Conservation (phyloP, 176 grass and related monocot species). For the Phyllostachys edulis region DNA sequence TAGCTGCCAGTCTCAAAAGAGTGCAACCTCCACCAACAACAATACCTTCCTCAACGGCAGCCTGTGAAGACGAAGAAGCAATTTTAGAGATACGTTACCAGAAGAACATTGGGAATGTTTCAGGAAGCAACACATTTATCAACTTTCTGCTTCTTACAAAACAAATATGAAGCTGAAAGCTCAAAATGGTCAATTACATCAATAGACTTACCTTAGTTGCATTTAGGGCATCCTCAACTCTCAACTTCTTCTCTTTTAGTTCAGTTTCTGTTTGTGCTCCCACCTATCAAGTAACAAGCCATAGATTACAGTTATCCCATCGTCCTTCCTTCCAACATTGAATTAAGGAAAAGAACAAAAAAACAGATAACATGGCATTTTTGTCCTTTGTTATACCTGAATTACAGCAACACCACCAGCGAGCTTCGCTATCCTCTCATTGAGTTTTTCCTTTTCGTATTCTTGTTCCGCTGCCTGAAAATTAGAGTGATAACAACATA, state of each 20-base stretch:
- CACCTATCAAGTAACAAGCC: constrained; percentile 53
- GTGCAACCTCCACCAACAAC: constrained; percentile 98
- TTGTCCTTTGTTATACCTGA: constrained; percentile 53
- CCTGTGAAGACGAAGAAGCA: constrained; percentile 40
- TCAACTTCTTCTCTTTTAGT: constrained; percentile 97
- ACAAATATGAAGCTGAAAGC: constrained; percentile 5
- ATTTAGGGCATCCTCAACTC: constrained; percentile 99
- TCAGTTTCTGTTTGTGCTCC: constrained; percentile 99
- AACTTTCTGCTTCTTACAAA: not conserved
- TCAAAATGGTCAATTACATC: not conserved
- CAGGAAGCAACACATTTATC: not conserved
- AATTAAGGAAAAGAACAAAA: not conserved
- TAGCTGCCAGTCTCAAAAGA: constrained; percentile 81
- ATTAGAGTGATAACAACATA: constrained; percentile 8
- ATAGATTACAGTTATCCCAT: not conserved
- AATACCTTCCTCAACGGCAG: constrained; percentile 98
- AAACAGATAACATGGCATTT: not conserved
- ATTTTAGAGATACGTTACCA: not conserved
- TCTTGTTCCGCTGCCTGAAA: constrained; percentile 85
- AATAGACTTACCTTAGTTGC: constrained; percentile 71
- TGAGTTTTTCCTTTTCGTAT: constrained; percentile 98
- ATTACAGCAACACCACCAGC: constrained; percentile 99
- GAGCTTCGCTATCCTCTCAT: constrained; percentile 96
- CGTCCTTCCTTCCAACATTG: not conserved
- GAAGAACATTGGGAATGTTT: not conserved